Evolutionary conservation across 148 eudicot species (phyloP), one percentile per base, ranked within the genome.

Genomic region (Chenopodium album): DNA sequence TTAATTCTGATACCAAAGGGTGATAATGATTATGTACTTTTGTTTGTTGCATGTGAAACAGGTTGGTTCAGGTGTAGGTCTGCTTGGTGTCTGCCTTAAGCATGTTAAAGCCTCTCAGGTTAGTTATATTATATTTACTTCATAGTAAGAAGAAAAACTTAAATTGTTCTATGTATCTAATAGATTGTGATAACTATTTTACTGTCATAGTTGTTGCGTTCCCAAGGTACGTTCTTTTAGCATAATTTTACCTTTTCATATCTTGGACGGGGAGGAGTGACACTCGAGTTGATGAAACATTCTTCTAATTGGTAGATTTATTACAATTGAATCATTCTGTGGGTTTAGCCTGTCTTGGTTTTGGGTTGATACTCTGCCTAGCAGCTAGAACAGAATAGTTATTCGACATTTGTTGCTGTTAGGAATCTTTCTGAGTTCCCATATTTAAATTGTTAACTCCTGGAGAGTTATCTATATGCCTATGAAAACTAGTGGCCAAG

Each of bases 21-120:
- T 66, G 16, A 46, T 81, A 75, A 54, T 1, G 2, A 31, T 80
- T 31, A 5, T 29, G 7, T 9, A 31, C 23, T 63, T 76, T 77
- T 37, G 52, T 82, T 54, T 80, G 48, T 46, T 54, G 23, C 72
- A 37, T 77, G 68, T 76, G 23, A 83, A 80, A 75, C 91, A 96
- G 99, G 91, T 96, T 86, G 99, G 99, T 78, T 91, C 99, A 9
- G 99, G 99, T 68, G 97, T 90, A 78, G 99, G 98, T 76, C 84
- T 96, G 92, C 89, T 94, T 84, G 99, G 99, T 76, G 76, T 92
- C 20, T 94, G 98, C 85, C 92, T 96, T 66, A 83, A 90, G 65
- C 89, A 88, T 78, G 95, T 84, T 60, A 89, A 90, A 84, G 95
- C 95, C 66, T 94, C 98, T 16, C 85, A 91, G 92, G 99, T 90